phyloP scores from a whole-genome alignment of 2,329 filamentous ascomycete species.

The Sarocladium strictum region DNA sequence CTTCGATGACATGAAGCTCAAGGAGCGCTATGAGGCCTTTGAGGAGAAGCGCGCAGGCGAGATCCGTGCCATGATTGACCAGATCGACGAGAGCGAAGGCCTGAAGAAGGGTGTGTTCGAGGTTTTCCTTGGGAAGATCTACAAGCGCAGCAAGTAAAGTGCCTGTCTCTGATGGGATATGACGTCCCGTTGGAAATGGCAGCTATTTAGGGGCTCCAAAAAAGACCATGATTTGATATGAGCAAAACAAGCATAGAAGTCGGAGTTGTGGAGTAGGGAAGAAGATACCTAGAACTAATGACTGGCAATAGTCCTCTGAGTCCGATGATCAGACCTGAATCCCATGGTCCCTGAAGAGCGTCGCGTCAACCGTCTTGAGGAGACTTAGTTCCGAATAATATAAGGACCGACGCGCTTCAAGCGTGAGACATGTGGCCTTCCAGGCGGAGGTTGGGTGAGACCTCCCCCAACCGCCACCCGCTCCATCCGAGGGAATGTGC shows the following conservation, averaged over 20 bases:
- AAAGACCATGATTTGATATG: background rate
- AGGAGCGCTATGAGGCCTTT: slow-evolving; percentile 78
- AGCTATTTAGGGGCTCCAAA: slow-evolving; percentile 2
- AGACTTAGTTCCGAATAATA: background rate
- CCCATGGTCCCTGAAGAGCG: background rate
- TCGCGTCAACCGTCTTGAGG: background rate
- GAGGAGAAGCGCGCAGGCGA: slow-evolving; percentile 83
- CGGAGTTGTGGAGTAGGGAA: background rate
- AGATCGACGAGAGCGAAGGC: slow-evolving; percentile 79
- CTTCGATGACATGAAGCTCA: slow-evolving; percentile 78
- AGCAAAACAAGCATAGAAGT: slow-evolving; percentile 5
- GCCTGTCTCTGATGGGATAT: background rate
- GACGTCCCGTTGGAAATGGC: background rate
- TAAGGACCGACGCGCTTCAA: background rate
- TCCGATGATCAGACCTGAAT: background rate
- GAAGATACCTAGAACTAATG: slow-evolving; percentile 6
- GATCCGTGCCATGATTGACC: slow-evolving; percentile 66
- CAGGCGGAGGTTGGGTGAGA: slow-evolving; percentile 4
- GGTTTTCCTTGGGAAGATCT: slow-evolving; percentile 90
- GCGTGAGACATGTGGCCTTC: background rate
- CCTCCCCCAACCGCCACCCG: background rate
- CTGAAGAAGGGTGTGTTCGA: slow-evolving; percentile 89
- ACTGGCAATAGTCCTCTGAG: background rate
- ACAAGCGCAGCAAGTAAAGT: slow-evolving; percentile 88
- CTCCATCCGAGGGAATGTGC: background rate